phyloP scores from a whole-genome alignment of 257 asterid genomes.

The Solanum virginianum region DNA sequence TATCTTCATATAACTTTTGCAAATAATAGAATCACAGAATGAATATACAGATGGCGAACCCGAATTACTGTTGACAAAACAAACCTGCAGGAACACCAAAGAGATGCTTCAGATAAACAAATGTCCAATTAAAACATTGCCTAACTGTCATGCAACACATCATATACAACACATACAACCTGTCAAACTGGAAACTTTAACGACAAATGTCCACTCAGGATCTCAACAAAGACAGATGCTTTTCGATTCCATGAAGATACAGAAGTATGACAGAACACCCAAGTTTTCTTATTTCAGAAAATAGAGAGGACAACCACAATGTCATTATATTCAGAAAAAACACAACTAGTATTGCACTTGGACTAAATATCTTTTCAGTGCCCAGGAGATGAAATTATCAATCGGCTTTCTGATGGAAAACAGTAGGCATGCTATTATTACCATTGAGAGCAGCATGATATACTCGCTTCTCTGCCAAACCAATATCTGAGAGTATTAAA shows the following conservation, averaged over 20 bases:
- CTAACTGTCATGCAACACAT: neutral
- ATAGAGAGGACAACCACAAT: conserved; percentile 17
- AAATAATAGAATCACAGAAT: conserved; percentile 22
- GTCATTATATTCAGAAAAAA: conserved; percentile 14
- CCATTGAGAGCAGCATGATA: conserved; percentile 94
- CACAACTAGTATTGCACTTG: conserved; percentile 22
- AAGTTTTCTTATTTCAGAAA: conserved; percentile 2
- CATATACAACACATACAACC: neutral
- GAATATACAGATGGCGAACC: conserved; percentile 46
- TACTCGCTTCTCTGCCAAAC: conserved; percentile 86
- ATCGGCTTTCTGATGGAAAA: conserved; percentile 84
- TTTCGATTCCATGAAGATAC: conserved; percentile 7
- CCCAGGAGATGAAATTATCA: conserved; percentile 49
- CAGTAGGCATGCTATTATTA: conserved; percentile 68
- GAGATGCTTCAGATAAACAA: conserved; percentile 51
- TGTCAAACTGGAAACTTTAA: neutral
- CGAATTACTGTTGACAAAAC: conserved; percentile 52
- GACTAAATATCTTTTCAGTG: conserved; percentile 21
- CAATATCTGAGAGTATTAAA: conserved; percentile 62
- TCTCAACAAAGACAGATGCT: neutral
- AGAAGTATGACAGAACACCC: conserved; percentile 11
- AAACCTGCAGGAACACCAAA: conserved; percentile 84
- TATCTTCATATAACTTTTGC: conserved; percentile 26
- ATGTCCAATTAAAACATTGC: neutral
- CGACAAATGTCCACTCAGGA: neutral